phyloP scores from a whole-genome alignment of 495 filamentous ascomycete species.

The Ascobolus immersus region DNA sequence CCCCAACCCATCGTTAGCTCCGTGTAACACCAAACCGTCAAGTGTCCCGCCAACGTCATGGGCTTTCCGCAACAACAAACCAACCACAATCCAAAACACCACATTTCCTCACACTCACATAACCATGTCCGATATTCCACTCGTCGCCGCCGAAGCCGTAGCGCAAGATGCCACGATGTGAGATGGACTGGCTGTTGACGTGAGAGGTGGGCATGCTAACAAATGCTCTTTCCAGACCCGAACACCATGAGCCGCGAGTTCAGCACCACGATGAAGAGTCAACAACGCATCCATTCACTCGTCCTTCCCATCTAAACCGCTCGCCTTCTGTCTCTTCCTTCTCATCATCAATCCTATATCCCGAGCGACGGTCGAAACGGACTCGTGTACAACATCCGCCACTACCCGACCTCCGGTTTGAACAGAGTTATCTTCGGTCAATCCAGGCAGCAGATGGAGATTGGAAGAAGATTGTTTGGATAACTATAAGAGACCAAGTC shows the following conservation, averaged over 20 bases:
- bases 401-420: slow-evolving; percentile 78
- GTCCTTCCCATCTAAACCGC: no score
- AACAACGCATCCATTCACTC: no score
- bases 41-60: no score
- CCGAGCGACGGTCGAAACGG: neutral
- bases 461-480: slow-evolving; percentile 51
- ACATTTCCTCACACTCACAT: no score
- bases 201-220: no score
- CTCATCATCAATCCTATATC: slow-evolving; percentile 5
- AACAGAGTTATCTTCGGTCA: slow-evolving; percentile 85
- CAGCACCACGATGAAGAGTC: slow-evolving; percentile 6
- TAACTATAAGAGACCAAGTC: slow-evolving; percentile 76
- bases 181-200: no score
- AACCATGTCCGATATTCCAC: slow-evolving; percentile 3
- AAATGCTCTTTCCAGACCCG: no score
- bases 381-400: slow-evolving; percentile 37
- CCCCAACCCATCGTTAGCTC: no score
- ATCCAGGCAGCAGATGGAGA: slow-evolving; percentile 43
- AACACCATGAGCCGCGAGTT: slow-evolving; percentile 1
- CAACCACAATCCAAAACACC: no score
- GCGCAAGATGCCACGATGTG: slow-evolving; percentile 9
- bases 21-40: no score
- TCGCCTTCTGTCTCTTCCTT: no score
- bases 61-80: no score
- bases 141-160: slow-evolving; percentile 8